Conservation (phyloP, 352 stramenopile genomes). For the Globisporangium nunn region DNA sequence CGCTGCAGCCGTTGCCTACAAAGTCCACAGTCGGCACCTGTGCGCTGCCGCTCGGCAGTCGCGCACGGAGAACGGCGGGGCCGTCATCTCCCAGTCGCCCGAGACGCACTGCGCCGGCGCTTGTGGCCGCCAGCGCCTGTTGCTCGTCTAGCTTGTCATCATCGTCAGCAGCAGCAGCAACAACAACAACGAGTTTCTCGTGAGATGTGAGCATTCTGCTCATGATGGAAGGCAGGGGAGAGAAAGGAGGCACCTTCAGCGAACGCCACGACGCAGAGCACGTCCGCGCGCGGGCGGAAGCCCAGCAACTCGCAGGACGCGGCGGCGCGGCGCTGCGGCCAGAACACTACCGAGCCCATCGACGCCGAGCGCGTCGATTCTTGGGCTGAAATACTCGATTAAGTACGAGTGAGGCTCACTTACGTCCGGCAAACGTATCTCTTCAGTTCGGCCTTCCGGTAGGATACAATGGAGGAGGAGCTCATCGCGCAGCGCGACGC, state of each 20-base stretch:
- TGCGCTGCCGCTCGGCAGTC: not conserved
- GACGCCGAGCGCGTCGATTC: conserved; percentile 5
- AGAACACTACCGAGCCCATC: conserved; percentile 29
- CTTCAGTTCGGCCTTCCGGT: not conserved
- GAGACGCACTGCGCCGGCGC: not conserved
- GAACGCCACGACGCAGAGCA: conserved; percentile 28
- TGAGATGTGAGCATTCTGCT: too few species aligned
- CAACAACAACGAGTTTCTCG: too few species aligned
- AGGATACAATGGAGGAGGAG: conserved; percentile 76
- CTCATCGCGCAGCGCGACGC: conserved; percentile 66
- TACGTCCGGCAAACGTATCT: too few species aligned
- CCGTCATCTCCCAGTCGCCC: not conserved
- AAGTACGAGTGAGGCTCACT: too few species aligned
- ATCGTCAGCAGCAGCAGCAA: not conserved
- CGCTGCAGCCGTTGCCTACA: conserved; percentile 7
- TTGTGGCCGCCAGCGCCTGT: not conserved
- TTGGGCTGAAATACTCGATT: not conserved
- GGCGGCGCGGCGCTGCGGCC: conserved; percentile 19
- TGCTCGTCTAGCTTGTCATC: not conserved
- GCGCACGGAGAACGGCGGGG: not conserved
- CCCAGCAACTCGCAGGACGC: conserved; percentile 10
- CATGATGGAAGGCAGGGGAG: not conserved
- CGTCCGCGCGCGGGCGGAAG: conserved; percentile 9
- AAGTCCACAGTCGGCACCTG: not conserved
- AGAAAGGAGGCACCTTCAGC: conserved; percentile 3